A percentile compares a stretch with the other conserved stretches of the same genome.
These are phyloP conservation scores for Fusarium sp. DNA, from an alignment of 2,329 filamentous ascomycete species.

Conservation along the genomic window DNA sequence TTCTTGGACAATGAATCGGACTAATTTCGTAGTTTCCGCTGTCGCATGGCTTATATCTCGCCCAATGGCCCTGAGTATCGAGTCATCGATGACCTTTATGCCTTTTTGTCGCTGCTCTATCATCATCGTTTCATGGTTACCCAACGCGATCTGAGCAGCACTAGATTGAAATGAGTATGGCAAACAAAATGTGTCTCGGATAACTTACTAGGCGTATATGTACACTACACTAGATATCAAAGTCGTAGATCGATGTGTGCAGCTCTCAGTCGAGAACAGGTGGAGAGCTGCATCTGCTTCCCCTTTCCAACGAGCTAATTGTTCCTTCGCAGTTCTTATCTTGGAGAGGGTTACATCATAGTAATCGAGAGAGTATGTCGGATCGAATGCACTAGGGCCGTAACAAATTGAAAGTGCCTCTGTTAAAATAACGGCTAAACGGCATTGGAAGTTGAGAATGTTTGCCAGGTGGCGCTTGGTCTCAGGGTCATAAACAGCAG, in stretches of 20 bases:
- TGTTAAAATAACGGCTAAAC: constrained; percentile 11
- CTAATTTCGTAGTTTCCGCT: constrained; percentile 16
- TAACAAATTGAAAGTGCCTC: constrained; percentile 21
- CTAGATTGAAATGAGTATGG: neutral
- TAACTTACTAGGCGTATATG: constrained; percentile 33
- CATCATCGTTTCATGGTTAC: constrained; percentile 25
- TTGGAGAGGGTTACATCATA: constrained; percentile 8
- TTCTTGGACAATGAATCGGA: constrained; percentile 12
- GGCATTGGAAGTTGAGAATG: constrained; percentile 11
- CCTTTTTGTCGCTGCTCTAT: constrained; percentile 39
- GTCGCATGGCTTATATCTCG: constrained; percentile 12
- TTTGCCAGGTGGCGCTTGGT: constrained; percentile 12
- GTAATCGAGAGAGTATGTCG: constrained; percentile 10
- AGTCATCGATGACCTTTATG: constrained; percentile 17
- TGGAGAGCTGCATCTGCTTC: constrained; percentile 5
- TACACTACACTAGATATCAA: constrained; percentile 32
- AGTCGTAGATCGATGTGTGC: constrained; percentile 13
- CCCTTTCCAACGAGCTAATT: neutral
- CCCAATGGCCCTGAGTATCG: constrained; percentile 18
- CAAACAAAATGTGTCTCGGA: accelerated
- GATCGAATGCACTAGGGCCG: constrained; percentile 14
- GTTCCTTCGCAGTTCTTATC: neutral
- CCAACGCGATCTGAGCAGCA: constrained; percentile 33
- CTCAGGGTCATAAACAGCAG: neutral
- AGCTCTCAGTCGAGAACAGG: neutral